Evolutionary conservation across 208 protist species (phyloP), one percentile per base, ranked within the genome.

Genomic region (Novymonas esmeraldas): DNA sequence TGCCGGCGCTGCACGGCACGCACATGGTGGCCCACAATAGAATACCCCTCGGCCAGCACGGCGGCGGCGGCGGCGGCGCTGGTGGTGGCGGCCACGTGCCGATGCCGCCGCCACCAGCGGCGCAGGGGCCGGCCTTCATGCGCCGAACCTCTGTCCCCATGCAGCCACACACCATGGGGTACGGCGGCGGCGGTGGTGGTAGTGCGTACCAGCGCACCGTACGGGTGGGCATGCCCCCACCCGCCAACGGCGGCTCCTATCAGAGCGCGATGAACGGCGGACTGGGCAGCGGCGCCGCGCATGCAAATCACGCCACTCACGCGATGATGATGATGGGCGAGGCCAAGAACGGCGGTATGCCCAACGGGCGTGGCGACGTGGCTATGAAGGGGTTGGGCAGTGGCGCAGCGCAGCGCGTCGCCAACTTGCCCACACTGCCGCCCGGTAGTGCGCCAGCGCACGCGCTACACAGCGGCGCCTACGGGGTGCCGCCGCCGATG

Each of bases 1-100:
- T 75, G 24, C 70, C 70, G 11, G 52, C 61, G 22, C 55, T 75
- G 3, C 70, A 69, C n/a, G 55, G 61, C 31, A 59, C 54, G 4
- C 70, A 75, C 36, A 54, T 75, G 70, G 7, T 68, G 9, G 41
- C 44, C 38, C 60, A 48, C 16, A 69, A 26, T 50, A 55, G 62
- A 14, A 42, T 67, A 20, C 45, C 51, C 28, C 9, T 64, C 29
- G 51, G 36, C 20, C 59, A 50, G 24, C n/a, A 54, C 41, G 58
- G 26, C 55, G 33, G 22, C 28, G 31, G n/a, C 11, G n/a, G n/a
- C 41, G 58, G 26, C 55, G 33, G 22, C 28, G 31, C 20, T 13
- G n/a, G n/a, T n/a, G n/a, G n/a, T n/a, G n/a, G n/a, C n/a, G 60
- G 18, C 22, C 59, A 14, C 18, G 52, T 39, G 28, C 69, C 51